Base-by-base conservation (phyloP, 1,284 basidiomycete genomes). In the Cutaneotrichosporon sp. region DNA sequence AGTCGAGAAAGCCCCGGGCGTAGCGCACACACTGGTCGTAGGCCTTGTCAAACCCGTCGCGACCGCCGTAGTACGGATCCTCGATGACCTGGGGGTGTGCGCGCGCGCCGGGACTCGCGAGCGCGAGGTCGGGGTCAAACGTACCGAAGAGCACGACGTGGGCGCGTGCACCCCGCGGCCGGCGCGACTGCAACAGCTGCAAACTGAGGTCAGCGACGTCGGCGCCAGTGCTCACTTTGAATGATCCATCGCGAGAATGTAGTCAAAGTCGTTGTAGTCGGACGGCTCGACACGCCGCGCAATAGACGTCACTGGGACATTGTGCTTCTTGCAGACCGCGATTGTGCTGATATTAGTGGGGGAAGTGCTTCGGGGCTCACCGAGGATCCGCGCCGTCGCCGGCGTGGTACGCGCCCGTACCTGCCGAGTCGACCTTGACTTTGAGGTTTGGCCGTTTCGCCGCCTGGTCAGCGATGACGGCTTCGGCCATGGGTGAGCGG, bases 201-300 rank as follows among this genome's bases (percentile, higher is more conserved):
- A 77, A 65, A 56, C 77, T 78, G 66, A 57, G 14, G 57, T 68
- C 21, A 40, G 43, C 23, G 1, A n/a, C 7, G 26, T 10, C 10
- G 26, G 26, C 26, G 10, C 26, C 7, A 30, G 26, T 5, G 26
- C 72, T 46, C 43, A 74, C 72, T 72, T 71, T 34, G 59, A 52
- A 23, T 64, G 52, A 54, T 74, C 77, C 77, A 78, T 78, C 3
- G 77, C 78, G 26, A 79, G 66, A 48, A 79, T 78, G 59, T 76
- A 76, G 64, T 77, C 69, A 55, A 78, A 78, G 9, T 59, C 55
- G 45, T 49, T 37, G 46, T 70, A 79, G 64, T 79, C 78, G 10
- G 48, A 17, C 8, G 45, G 41, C 0, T 51, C 51, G 20, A 78
- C 70, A 15, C 66, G 67, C 36, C 78, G 66, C 1, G 78, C 77